Evolutionary conservation across 176 grass and related monocot species (phyloP).

Genomic region (Eleusine coracana): DNA sequence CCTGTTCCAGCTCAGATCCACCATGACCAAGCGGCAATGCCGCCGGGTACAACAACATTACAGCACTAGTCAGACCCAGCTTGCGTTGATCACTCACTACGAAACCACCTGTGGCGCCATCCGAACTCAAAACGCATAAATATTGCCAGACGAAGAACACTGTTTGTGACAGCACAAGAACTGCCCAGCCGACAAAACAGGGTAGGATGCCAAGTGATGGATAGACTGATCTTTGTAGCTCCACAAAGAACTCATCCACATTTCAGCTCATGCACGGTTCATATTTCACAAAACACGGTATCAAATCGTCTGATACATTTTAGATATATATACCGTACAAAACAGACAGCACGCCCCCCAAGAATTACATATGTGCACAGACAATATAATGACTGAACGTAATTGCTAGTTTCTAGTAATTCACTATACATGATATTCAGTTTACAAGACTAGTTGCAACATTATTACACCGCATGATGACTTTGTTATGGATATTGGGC

Average conservation of each 20-base stretch:
- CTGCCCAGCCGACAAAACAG: not conserved
- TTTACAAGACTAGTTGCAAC: slow-evolving; percentile 35
- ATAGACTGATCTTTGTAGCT: not conserved
- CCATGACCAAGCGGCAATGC: too few relatives aligned
- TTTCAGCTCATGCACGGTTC: not conserved
- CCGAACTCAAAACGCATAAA: too few relatives aligned
- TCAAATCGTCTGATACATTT: not conserved
- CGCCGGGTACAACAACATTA: not conserved
- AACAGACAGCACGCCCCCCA: not conserved
- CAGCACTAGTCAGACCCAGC: not conserved
- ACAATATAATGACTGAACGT: slow-evolving; percentile 14
- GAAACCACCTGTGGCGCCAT: not conserved
- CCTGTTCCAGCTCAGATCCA: too few relatives aligned
- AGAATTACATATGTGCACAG: not conserved
- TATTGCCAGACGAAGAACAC: not conserved
- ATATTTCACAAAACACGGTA: not conserved
- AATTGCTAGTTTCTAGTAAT: slow-evolving; percentile 29
- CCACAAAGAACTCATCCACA: not conserved
- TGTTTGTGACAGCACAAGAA: not conserved
- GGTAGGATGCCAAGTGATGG: not conserved
- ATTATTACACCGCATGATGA: slow-evolving; percentile 19
- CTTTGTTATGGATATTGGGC: slow-evolving; percentile 8
- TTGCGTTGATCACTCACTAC: not conserved
- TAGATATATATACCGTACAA: not conserved
- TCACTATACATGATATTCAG: slow-evolving; percentile 24